Conservation (phyloP, 495 filamentous ascomycete genomes). For the Daldinia loculata region DNA sequence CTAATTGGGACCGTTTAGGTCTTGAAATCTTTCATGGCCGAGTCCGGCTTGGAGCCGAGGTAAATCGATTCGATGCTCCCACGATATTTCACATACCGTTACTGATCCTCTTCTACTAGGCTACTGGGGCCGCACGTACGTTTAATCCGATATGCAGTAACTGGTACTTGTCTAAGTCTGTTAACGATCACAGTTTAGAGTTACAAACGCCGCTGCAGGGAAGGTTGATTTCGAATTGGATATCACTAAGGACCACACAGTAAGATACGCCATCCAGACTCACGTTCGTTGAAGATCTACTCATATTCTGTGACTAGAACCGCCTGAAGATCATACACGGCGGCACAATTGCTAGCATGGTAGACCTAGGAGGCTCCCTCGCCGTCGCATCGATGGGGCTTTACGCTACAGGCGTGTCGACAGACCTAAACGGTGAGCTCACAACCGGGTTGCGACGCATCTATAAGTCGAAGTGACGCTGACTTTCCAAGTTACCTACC, state of each 20-base stretch:
- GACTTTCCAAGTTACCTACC: conserved; percentile 79
- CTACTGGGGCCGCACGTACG: conserved; percentile 56
- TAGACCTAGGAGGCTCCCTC: conserved; percentile 91
- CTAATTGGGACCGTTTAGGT: conserved; percentile 59
- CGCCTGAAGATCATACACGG: conserved; percentile 91
- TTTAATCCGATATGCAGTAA: background rate
- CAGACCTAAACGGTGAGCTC: conserved; percentile 81
- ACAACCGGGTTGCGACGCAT: background rate
- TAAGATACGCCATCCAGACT: conserved; percentile 48
- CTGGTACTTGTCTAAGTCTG: background rate
- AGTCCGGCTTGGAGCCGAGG: conserved; percentile 89
- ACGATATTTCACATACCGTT: background rate
- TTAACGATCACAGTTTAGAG: conserved; percentile 65
- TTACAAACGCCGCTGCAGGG: conserved; percentile 79
- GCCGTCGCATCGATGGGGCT: conserved; percentile 91
- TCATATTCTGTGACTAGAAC: conserved; percentile 64
- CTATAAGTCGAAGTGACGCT: background rate
- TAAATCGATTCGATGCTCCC: conserved; percentile 52
- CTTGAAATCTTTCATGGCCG: conserved; percentile 80
- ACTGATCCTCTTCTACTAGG: conserved; percentile 38
- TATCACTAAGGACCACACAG: conserved; percentile 88
- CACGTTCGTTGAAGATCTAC: background rate
- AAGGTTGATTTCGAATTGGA: conserved; percentile 87
- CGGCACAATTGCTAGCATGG: conserved; percentile 94
- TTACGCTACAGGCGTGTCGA: conserved; percentile 89